Evolutionary conservation across 2,329 filamentous ascomycete species (phyloP).

Genomic region (Hypoxylon sp.): DNA sequence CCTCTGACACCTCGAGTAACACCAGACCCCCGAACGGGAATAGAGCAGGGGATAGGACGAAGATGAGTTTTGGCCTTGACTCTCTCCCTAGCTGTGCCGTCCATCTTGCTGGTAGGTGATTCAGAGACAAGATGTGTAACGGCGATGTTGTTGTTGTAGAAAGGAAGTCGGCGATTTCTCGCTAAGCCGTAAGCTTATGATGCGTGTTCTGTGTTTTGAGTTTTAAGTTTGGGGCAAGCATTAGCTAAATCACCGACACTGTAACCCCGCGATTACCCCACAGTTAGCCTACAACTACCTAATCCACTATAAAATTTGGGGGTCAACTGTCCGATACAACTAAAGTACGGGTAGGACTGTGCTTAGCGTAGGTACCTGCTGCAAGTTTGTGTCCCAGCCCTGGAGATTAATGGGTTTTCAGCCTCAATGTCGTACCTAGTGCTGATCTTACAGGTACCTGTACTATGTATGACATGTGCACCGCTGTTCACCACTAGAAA

Average conservation of each 20-base stretch:
- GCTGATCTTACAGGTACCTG: neutral
- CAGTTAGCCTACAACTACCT: too few relatives aligned
- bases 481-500: too few relatives aligned
- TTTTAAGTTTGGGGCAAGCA: conserved; percentile 1
- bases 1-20: too few relatives aligned
- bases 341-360: too few relatives aligned
- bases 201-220: too few relatives aligned
- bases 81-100: neutral
- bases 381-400: neutral
- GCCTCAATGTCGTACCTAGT: neutral
- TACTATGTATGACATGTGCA: too few relatives aligned
- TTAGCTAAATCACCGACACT: neutral
- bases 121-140: neutral
- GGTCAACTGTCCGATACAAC: neutral
- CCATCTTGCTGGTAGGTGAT: neutral
- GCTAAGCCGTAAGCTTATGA: neutral
- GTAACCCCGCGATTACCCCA: conserved; percentile 24
- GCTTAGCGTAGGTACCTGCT: too few relatives aligned
- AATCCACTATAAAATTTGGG: neutral
- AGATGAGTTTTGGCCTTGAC: too few relatives aligned
- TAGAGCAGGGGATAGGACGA: too few relatives aligned
- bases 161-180: neutral
- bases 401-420: neutral
- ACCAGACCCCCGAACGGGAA: too few relatives aligned
- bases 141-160: neutral